Evolutionary conservation across 1,284 basidiomycete species (phyloP), one percentile per base, ranked within the genome.

Genomic region (Malassezia globosa): DNA sequence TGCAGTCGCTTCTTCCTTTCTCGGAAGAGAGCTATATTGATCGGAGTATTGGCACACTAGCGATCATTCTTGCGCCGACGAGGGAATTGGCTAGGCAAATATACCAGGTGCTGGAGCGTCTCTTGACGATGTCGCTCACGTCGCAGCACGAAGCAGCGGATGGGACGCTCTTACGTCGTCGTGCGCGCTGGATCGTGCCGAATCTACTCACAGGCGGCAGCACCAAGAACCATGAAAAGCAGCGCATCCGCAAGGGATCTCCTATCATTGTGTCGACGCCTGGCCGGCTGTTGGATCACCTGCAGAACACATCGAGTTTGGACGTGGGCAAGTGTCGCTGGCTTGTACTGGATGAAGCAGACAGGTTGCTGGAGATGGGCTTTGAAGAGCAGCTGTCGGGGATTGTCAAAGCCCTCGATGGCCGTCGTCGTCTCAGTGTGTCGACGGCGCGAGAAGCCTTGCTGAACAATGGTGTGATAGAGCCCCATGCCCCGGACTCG

Each of bases 331-430:
- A 94, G 74, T 87, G 86, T 64, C 81, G 87, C 46, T 97, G 92
- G 87, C 77, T 99, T 14, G 82, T 99, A 1, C 79, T 97, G 24
- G 94, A 99, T 68, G 94, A 99, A 75, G 92, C 94, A 2, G 94
- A 99, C 74, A 77, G 90, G 10, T 72, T 85, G 34, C 82, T 84
- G 78, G 83, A 85, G 62, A 68, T 75, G 60, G 74, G 74, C 29
- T 75, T 75, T 51, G 72, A 75, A 54, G 73, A 75, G 40, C 73
- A 74, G 52, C 69, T 75, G 43, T 61, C 79, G 40, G 89, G 87
- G 0, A 95, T 97, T 60, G 75, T 96, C 46, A 81, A 54, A 34
- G 65, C 67, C 2, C 46, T 71, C 19, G 66, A 71, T 7, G 65
- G 61, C 27, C 45, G 67, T 8, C 49, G 68, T 14, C 60, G 59